Evolutionary conservation across 148 eudicot genomes (phyloP), one percentile per base, ranked within the genome.

Genomic region (Fagopyrum homotropicum): DNA sequence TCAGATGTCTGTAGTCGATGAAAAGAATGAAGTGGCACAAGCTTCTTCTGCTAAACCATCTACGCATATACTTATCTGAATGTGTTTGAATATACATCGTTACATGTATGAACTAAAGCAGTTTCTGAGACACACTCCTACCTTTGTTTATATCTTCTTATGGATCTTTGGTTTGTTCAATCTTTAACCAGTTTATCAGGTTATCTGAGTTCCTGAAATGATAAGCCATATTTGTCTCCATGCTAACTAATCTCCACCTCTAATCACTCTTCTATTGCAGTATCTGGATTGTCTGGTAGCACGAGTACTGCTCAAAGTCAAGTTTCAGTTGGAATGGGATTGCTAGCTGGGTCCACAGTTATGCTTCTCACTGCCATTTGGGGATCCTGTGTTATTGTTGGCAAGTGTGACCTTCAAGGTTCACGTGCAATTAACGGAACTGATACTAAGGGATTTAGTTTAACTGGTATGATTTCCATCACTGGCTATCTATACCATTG

Each of bases 291-390:
- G 45, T 93, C 98, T 78, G 98, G 98, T 81, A 87, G 80, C 77
- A 49, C 77, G n/a, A 84, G 76, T 75, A 80, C 83, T 76, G 98
- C 98, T 79, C 98, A 93, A 84, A 79, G 82, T 59, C 93, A 93
- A 83, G 95, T 93, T 54, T 93, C 98, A 14, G 95, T 93, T 48
- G 98, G 98, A 73, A 93, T 93, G 95, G 98, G 98, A 8, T 81
- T 93, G 77, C 85, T 93, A 54, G 97, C 98, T 77, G 98, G 98
- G 40, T 91, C 98, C 29, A 93, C 97, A 0, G 97, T 93, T 75
- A 89, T 93, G 97, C 95, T 91, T 72, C 86, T 93, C 68, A 91
- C 98, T 12, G 78, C 81, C n/a, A 83, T 89, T 75, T 93, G 98
- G 98, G 97, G 98, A 75, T 78, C 90, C 60, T 93, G 97, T 77